phyloP scores from a whole-genome alignment of 1,284 basidiomycete genomes.

The Apiotrichum domesticum region DNA sequence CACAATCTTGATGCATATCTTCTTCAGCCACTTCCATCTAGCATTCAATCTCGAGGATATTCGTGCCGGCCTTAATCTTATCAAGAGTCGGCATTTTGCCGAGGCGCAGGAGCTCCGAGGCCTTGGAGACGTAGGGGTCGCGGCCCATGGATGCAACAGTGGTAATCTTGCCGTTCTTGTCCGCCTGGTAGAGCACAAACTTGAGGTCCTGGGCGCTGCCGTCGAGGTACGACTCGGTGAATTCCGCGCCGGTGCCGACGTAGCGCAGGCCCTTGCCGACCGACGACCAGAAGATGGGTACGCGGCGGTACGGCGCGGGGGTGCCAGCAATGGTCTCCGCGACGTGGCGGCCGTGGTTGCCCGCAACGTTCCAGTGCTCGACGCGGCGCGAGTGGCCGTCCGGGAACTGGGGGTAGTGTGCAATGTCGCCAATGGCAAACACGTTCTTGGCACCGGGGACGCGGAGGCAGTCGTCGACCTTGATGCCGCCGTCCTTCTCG shows the following conservation, averaged over 20 bases:
- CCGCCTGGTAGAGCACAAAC: constrained; percentile 79
- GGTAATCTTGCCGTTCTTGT: constrained; percentile 64
- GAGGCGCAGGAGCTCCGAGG: constrained; percentile 70
- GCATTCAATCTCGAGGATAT: constrained; percentile 35
- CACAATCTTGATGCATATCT: not conserved
- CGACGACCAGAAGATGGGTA: constrained; percentile 77
- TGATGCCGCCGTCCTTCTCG: constrained; percentile 73
- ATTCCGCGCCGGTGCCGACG: constrained; percentile 59
- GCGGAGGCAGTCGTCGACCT: constrained; percentile 70
- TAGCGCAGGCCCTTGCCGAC: constrained; percentile 76
- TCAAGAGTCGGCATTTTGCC: constrained; percentile 73
- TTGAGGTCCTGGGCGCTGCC: constrained; percentile 73
- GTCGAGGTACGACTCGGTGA: constrained; percentile 68
- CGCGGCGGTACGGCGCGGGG: constrained; percentile 53
- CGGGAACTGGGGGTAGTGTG: constrained; percentile 64
- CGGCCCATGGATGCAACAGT: constrained; percentile 65
- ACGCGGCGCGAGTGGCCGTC: constrained; percentile 26
- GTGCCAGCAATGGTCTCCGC: constrained; percentile 59
- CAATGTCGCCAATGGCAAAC: constrained; percentile 88
- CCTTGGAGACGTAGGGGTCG: constrained; percentile 65
- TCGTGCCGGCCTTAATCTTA: constrained; percentile 59
- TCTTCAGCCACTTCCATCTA: not conserved
- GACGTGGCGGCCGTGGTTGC: constrained; percentile 77
- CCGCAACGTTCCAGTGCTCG: constrained; percentile 57
- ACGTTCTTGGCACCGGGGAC: constrained; percentile 61